Evolutionary conservation across 139 green algal species (phyloP).

Genomic region (Chlamydomonas schloesseri): DNA sequence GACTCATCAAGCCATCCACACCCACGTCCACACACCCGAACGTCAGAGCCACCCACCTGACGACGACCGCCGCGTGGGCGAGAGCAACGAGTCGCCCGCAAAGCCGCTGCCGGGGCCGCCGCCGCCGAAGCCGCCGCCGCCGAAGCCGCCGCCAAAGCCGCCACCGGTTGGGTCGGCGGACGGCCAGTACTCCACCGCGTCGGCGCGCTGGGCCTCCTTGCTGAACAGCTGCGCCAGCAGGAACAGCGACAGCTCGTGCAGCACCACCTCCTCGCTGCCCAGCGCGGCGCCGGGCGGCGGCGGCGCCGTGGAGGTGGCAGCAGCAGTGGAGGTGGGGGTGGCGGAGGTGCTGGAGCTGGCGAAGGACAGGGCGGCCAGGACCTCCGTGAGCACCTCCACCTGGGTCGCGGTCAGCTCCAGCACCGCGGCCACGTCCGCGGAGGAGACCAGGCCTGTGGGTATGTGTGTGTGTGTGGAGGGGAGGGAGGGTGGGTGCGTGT

Average conservation of each 20-base stretch:
- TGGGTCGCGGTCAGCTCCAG: slow-evolving; percentile 57
- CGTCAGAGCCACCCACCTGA: neutral
- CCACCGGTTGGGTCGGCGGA: slow-evolving; percentile 25
- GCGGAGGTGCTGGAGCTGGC: slow-evolving; percentile 23
- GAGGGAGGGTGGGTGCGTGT: too few species aligned
- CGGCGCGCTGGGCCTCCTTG: slow-evolving; percentile 69
- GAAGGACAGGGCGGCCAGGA: slow-evolving; percentile 41
- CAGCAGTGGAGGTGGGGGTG: neutral
- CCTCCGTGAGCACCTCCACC: slow-evolving; percentile 55
- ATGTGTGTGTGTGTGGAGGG: too few species aligned
- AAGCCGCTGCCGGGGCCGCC: too few species aligned
- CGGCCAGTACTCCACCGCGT: slow-evolving; percentile 83
- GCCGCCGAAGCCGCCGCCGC: neutral
- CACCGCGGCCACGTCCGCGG: slow-evolving; percentile 28
- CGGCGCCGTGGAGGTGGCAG: neutral
- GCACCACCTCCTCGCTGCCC: slow-evolving; percentile 47
- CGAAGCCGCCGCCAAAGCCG: neutral
- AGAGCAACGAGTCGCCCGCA: slow-evolving; percentile 37
- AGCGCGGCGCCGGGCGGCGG: neutral
- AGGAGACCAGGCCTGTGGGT: slow-evolving; percentile 49
- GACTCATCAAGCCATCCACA: too few species aligned
- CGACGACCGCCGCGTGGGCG: slow-evolving; percentile 47
- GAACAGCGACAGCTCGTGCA: slow-evolving; percentile 79
- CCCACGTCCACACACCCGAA: too few species aligned
- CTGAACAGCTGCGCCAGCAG: slow-evolving; percentile 80